phyloP scores from a whole-genome alignment of 2,329 filamentous ascomycete species.

The Fusarium ramigenum region DNA sequence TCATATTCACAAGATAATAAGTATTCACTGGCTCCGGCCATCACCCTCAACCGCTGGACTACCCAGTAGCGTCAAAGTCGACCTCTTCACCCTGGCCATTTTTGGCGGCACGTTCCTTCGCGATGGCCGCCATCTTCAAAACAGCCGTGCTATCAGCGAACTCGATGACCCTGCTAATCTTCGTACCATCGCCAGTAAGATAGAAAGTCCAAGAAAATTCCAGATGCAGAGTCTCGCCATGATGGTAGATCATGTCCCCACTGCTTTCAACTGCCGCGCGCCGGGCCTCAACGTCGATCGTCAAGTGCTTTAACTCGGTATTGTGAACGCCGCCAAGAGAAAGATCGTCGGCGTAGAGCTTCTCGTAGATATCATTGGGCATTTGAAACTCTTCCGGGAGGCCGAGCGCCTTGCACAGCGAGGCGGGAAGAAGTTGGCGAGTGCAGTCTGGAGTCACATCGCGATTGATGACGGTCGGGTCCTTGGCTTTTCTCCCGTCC shows the following conservation, averaged over 20 bases:
- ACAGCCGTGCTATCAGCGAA: conserved; percentile 15
- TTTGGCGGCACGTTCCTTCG: background rate
- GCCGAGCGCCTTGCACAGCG: conserved; percentile 9
- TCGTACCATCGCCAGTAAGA: conserved; percentile 15
- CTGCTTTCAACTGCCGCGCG: conserved; percentile 8
- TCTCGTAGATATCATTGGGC: conserved; percentile 15
- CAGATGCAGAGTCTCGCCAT: background rate
- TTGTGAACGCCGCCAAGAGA: conserved; percentile 8
- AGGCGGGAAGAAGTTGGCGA: conserved; percentile 18
- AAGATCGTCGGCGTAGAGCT: conserved; percentile 10
- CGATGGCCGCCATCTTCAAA: background rate
- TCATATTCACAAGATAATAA: background rate
- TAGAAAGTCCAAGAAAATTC: conserved; percentile 19
- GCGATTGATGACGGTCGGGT: conserved; percentile 18
- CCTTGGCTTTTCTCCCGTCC: conserved; percentile 11
- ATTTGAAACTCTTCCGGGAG: conserved; percentile 3
- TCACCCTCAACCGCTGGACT: background rate
- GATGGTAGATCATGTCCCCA: conserved; percentile 14
- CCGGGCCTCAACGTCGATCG: conserved; percentile 10
- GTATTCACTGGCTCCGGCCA: background rate
- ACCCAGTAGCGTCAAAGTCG: background rate
- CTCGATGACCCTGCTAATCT: conserved; percentile 24
- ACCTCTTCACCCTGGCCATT: background rate
- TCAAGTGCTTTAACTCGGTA: background rate
- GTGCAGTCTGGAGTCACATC: conserved; percentile 17